A percentile compares a stretch with the other conserved stretches of the same genome.
phyloP scores from a whole-genome alignment of 2,329 filamentous ascomycete species.

The Pleurostoma richardsiae region DNA sequence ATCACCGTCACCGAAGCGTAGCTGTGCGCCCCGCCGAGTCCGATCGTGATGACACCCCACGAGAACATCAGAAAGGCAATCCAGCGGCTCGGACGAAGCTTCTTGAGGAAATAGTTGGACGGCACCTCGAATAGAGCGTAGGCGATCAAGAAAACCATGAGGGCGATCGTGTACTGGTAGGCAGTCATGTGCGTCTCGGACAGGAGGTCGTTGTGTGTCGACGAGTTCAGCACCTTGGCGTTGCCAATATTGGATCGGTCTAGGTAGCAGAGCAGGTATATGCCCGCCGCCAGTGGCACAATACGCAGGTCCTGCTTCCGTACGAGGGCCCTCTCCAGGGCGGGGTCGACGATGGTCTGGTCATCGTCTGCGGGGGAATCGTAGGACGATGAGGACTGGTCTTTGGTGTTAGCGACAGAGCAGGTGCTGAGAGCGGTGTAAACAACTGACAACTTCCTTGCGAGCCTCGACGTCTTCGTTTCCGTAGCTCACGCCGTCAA shows the following conservation, averaged over 20 bases:
- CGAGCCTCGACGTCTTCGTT: no score
- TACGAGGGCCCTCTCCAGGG: slow-evolving; percentile 4
- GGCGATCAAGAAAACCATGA: slow-evolving; percentile 55
- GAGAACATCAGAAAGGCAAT: slow-evolving; percentile 58
- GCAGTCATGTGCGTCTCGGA: slow-evolving; percentile 54
- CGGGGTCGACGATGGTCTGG: no score
- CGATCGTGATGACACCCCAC: slow-evolving; percentile 64
- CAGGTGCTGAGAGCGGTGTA: no score
- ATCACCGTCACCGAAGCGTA: slow-evolving; percentile 59
- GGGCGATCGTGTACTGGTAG: slow-evolving; percentile 48
- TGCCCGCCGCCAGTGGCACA: slow-evolving; percentile 44
- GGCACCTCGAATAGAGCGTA: slow-evolving; percentile 56
- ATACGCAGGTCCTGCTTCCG: slow-evolving; percentile 47
- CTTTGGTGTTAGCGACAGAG: no score
- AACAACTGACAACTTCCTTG: no score
- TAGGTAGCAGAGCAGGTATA: slow-evolving; percentile 54
- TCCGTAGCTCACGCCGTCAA: no score
- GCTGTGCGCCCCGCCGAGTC: slow-evolving; percentile 57
- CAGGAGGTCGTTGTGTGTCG: slow-evolving; percentile 54
- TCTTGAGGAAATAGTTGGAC: slow-evolving; percentile 56
- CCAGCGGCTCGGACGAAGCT: slow-evolving; percentile 55
- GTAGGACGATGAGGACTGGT: no score
- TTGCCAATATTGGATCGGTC: slow-evolving; percentile 59
- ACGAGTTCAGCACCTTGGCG: slow-evolving; percentile 57
- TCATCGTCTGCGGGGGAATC: no score